Percentiles rank a stretch among this genome's conserved stretches.
Evolutionary conservation across 805 yeast species (phyloP).

Genomic region (Ogataea angusta): DNA sequence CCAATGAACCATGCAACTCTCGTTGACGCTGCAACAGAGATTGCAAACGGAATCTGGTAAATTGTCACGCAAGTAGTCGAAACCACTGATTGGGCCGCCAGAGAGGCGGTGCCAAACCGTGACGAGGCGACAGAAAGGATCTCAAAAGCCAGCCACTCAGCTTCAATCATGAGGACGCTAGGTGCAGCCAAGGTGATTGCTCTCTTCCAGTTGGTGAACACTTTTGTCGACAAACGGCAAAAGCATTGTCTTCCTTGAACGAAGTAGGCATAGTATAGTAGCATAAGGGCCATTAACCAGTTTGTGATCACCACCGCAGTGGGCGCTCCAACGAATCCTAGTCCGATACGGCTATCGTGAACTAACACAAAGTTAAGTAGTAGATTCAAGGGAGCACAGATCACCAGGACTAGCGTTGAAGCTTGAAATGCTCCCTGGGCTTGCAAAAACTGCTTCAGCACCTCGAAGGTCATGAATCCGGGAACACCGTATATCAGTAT

Average conservation of each 20-base stretch:
- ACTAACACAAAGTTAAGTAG: conserved; percentile 46
- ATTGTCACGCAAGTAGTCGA: conserved; percentile 44
- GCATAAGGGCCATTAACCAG: conserved; percentile 51
- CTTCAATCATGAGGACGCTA: conserved; percentile 55
- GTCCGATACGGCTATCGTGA: conserved; percentile 39
- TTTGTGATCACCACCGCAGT: conserved; percentile 53
- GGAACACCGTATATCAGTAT: conserved; percentile 51
- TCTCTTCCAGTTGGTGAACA: conserved; percentile 45
- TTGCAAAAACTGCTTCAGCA: conserved; percentile 53
- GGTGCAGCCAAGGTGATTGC: conserved; percentile 48
- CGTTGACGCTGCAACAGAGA: conserved; percentile 57
- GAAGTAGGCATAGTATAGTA: conserved; percentile 38
- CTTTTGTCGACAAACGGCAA: conserved; percentile 43
- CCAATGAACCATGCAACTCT: conserved; percentile 57
- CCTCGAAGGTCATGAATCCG: conserved; percentile 52
- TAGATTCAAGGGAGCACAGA: conserved; percentile 53
- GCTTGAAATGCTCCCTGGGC: conserved; percentile 58
- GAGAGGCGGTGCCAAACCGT: conserved; percentile 48
- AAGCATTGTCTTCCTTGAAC: conserved; percentile 48
- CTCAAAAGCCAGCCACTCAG: conserved; percentile 58
- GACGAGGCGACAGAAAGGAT: conserved; percentile 52
- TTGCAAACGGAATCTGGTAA: conserved; percentile 56
- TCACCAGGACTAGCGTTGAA: conserved; percentile 47
- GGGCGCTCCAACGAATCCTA: conserved; percentile 59
- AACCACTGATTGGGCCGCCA: conserved; percentile 52